Evolutionary conservation across 192 early-diverging fungal genomes (phyloP).

Genomic region (Backusella liffmaniae): DNA sequence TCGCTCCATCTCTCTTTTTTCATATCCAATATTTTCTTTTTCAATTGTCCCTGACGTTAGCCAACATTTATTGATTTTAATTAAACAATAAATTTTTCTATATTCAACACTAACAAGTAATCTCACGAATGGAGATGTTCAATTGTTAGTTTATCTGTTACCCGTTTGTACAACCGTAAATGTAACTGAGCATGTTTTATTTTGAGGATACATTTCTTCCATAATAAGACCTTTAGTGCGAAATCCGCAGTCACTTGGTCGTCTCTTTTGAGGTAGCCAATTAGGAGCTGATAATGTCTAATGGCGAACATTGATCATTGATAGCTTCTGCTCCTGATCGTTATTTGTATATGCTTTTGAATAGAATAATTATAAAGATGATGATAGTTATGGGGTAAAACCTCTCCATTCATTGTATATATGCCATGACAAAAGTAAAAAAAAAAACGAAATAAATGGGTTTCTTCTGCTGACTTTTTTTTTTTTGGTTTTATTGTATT

Average conservation of each 20-base stretch:
- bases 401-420: not conserved
- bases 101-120: not conserved
- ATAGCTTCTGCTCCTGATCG: too few species aligned
- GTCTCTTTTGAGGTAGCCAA: too few species aligned
- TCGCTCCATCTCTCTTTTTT: not conserved
- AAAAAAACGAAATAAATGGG: not conserved
- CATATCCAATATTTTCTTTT: not conserved
- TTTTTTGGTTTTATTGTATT: not conserved
- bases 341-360: not conserved
- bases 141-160: not conserved
- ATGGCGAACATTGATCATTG: too few species aligned
- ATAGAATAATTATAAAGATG: not conserved
- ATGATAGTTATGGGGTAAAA: not conserved
- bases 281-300: too few species aligned
- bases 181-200: not conserved
- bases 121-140: not conserved
- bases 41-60: not conserved
- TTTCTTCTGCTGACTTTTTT: not conserved
- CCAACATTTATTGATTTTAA: not conserved
- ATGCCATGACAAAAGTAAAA: not conserved
- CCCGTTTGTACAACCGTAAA: not conserved
- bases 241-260: too few species aligned
- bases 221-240: too few species aligned
- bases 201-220: not conserved
- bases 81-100: not conserved